Conservation (phyloP, 2,329 filamentous ascomycete species). For the Colletotrichum destructivum region DNA sequence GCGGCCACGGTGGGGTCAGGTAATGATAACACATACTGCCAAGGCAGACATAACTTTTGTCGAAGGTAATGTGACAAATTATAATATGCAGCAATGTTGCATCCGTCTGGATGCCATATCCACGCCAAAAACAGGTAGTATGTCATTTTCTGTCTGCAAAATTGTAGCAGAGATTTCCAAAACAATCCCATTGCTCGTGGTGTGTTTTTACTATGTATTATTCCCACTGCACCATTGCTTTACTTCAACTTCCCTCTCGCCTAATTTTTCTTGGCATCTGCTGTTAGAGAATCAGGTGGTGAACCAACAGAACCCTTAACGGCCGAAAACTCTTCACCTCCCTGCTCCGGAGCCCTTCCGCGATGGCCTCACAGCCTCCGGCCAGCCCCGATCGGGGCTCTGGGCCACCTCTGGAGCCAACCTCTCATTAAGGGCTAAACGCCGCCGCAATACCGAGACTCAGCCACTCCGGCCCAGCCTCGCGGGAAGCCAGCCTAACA, state of each 20-base stretch:
- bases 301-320: neutral
- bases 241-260: neutral
- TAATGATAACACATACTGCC: too few species aligned
- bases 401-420: neutral
- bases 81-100: too few species aligned
- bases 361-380: neutral
- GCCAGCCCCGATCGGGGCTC: neutral
- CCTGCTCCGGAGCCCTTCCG: neutral
- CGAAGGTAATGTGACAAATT: too few species aligned
- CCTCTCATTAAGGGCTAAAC: constrained; percentile 1
- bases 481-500: constrained; percentile 10
- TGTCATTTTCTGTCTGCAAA: too few species aligned
- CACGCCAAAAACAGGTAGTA: too few species aligned
- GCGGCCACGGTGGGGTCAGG: too few species aligned
- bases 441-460: neutral
- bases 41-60: too few species aligned
- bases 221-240: too few species aligned
- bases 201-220: too few species aligned
- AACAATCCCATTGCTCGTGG: too few species aligned
- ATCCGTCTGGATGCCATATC: too few species aligned
- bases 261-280: constrained; percentile 11
- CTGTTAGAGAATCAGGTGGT: neutral
- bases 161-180: too few species aligned
- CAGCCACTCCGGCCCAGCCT: neutral
- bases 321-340: neutral